These are phyloP conservation scores for Metschnikowia baotianmanensis DNA, from an alignment of 805 yeast genomes.

Conservation along the genomic window DNA sequence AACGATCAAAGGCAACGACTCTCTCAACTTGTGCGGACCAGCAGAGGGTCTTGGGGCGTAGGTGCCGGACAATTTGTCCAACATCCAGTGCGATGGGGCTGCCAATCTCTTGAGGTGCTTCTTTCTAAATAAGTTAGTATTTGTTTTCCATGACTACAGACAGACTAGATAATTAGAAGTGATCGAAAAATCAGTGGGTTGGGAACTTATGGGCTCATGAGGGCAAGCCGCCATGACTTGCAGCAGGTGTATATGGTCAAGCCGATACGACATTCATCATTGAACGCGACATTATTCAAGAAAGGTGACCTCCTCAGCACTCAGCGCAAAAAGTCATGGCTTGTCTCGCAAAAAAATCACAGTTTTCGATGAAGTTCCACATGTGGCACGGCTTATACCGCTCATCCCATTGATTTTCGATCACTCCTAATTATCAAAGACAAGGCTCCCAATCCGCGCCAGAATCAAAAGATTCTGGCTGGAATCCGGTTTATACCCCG, in stretches of 20 bases:
- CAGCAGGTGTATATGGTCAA: too few species aligned
- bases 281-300: background rate
- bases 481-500: conserved; percentile 22
- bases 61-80: conserved; percentile 99
- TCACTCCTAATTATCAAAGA: conserved; percentile 37
- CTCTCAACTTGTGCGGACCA: conserved; percentile 99
- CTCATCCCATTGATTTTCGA: conserved; percentile 3
- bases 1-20: conserved; percentile 94
- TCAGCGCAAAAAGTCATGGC: too few species aligned
- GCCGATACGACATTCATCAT: too few species aligned
- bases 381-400: too few species aligned
- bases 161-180: conserved; percentile 6
- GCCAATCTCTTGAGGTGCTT: conserved; percentile 99
- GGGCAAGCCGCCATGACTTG: too few species aligned
- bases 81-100: conserved; percentile 99
- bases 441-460: conserved; percentile 50
- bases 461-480: conserved; percentile 19
- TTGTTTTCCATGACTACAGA: conserved; percentile 5
- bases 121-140: conserved; percentile 59
- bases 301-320: too few species aligned
- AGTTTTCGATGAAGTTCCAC: background rate
- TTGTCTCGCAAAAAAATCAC: too few species aligned
- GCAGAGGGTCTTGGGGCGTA: conserved; percentile 99
- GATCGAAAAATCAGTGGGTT: background rate
- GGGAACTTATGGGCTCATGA: background rate